Conservation (phyloP, 2,329 filamentous ascomycete genomes). For the Endoconidiophora polonica region DNA sequence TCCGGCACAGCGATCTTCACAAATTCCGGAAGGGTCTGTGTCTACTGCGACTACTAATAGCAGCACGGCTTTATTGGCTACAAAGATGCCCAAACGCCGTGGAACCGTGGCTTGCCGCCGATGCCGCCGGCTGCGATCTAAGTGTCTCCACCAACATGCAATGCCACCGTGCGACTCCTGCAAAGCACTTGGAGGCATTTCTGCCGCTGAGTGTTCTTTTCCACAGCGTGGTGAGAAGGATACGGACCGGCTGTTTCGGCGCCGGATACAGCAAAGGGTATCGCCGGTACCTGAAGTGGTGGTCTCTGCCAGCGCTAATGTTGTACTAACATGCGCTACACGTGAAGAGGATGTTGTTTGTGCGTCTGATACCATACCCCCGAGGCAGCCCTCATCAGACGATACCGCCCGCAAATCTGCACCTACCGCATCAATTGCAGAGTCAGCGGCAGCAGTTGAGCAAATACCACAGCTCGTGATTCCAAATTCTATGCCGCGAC, state of each 20-base stretch:
- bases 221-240: conserved; percentile 15
- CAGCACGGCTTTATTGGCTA: background rate
- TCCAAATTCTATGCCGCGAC: too few relatives aligned
- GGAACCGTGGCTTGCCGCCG: conserved; percentile 16
- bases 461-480: background rate
- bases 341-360: too few relatives aligned
- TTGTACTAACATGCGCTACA: background rate
- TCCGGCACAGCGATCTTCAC: too few relatives aligned
- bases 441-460: background rate
- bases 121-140: conserved; percentile 16
- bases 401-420: background rate
- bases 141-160: conserved; percentile 14
- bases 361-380: too few relatives aligned
- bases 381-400: background rate
- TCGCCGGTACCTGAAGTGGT: background rate
- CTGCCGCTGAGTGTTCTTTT: conserved; percentile 14
- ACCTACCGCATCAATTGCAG: background rate
- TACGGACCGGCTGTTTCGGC: conserved; percentile 15
- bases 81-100: conserved; percentile 12
- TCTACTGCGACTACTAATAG: too few relatives aligned
- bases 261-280: conserved; percentile 6
- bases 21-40: too few relatives aligned
- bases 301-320: background rate
- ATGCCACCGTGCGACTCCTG: conserved; percentile 16
- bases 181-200: conserved; percentile 9